phyloP scores from a whole-genome alignment of 495 filamentous ascomycete genomes.

The Xylaria bambusicola region DNA sequence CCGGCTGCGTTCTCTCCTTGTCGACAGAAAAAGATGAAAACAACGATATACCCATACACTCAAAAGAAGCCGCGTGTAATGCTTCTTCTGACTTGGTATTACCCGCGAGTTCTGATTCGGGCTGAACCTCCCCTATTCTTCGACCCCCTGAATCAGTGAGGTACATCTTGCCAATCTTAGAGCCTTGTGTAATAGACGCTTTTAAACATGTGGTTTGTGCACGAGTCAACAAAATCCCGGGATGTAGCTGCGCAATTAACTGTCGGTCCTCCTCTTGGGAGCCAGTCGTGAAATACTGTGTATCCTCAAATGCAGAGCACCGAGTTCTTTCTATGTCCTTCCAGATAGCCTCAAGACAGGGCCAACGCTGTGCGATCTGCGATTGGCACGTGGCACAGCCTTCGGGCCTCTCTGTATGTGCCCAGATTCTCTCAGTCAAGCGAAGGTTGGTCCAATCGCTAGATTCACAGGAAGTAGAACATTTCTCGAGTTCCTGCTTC shows the following conservation, averaged over 20 bases:
- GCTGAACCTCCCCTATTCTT: neutral
- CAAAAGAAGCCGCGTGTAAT: neutral
- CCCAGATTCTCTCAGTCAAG: neutral
- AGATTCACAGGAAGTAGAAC: neutral
- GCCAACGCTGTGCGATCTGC: slow-evolving; percentile 2
- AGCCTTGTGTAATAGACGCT: neutral
- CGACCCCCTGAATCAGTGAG: neutral
- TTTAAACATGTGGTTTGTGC: slow-evolving; percentile 6
- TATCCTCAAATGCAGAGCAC: neutral
- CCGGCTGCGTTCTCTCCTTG: neutral
- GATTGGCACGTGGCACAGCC: neutral
- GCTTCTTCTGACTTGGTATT: neutral
- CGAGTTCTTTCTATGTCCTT: neutral
- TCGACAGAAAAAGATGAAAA: too few species aligned
- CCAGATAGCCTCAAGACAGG: neutral
- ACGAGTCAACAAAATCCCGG: slow-evolving; percentile 8
- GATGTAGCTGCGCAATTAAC: neutral
- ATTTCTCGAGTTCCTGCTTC: neutral
- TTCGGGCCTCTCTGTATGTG: neutral
- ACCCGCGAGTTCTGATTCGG: neutral
- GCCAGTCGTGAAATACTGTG: neutral
- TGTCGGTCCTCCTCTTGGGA: neutral
- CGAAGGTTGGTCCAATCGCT: neutral
- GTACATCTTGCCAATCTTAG: neutral
- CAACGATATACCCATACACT: slow-evolving; percentile 4